Conservation (phyloP, 345 rosid genomes). For the Laguncularia racemosa region DNA sequence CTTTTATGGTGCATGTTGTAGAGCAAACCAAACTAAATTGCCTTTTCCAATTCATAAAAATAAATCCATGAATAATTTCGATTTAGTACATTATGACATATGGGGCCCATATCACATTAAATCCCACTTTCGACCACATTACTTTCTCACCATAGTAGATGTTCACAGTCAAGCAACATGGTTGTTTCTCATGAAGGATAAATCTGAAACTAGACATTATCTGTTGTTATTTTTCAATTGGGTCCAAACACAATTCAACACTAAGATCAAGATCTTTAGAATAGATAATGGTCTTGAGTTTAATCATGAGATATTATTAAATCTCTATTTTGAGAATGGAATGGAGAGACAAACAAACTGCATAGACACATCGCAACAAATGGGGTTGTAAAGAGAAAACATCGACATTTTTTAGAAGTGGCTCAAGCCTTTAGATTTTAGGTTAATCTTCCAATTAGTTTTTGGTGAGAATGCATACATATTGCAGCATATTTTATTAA, state of each 20-base stretch:
- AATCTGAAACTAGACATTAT: neutral
- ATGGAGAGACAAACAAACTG: neutral
- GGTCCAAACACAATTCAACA: neutral
- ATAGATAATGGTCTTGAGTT: neutral
- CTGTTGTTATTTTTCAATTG: neutral
- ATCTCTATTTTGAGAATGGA: neutral
- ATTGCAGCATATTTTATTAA: neutral
- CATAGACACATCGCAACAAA: neutral
- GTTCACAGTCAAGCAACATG: neutral
- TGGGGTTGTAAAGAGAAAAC: too few species aligned
- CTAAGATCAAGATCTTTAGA: neutral
- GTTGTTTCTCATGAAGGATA: neutral
- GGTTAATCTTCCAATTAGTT: neutral
- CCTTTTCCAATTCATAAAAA: neutral
- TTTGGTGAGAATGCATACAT: slow-evolving; percentile 6
- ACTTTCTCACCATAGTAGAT: slow-evolving; percentile 6
- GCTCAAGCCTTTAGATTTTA: neutral
- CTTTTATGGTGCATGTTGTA: neutral
- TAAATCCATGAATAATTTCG: neutral
- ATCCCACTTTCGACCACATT: neutral
- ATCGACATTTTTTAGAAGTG: slow-evolving; percentile 1
- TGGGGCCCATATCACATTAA: neutral
- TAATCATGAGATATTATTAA: neutral
- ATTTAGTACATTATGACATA: neutral
- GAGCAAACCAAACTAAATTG: neutral